Evolutionary conservation across 208 protist genomes (phyloP), one percentile per base, ranked within the genome.

Genomic region (Acanthamoeba culbertsoni): DNA sequence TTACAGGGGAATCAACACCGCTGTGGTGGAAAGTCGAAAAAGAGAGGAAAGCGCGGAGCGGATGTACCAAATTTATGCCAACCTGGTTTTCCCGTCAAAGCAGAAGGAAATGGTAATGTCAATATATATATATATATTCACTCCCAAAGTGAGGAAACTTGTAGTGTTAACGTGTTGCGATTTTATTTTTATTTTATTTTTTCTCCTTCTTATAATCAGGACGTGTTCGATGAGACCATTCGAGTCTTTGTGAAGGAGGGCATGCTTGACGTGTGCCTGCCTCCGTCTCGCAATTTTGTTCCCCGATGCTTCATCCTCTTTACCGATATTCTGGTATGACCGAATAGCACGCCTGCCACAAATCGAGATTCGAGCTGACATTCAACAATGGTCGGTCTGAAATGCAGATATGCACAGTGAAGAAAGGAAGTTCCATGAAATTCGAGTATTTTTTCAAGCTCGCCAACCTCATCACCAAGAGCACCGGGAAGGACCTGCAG

Each of bases 391-490:
- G n/a, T n/a, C n/a, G n/a, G n/a, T n/a, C n/a, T n/a, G n/a, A n/a
- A n/a, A n/a, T n/a, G n/a, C n/a, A 82, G 71, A 82, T 82, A 16
- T 82, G 71, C 26, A 82, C 71, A 2, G 71, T 82, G 2, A 82
- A 82, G 43, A 82, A 82, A 43, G 71, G 71, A 31, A 18, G 23
- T 5, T 33, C 71, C 42, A 82, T 82, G 71, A 82, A 82, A 43
- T 82, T 82, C 23, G 71, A 82, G 71, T 82, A 82, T 31, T 82
- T 82, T 43, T 82, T 82, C 71, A 82, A 82, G 71, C 71, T 82
- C 7, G 42, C 71, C 18, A 82, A 82, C 42, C 46, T 82, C 71
- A 82, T 23, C 43, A 8, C 45, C 42, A 37, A 82, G 43, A 82
- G 71, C 26, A 53, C 42, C 1, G 42, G 42, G 20, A n/a, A 82